phyloP scores from a whole-genome alignment of 164 flowering plant species.

The Amborella trichopoda region DNA sequence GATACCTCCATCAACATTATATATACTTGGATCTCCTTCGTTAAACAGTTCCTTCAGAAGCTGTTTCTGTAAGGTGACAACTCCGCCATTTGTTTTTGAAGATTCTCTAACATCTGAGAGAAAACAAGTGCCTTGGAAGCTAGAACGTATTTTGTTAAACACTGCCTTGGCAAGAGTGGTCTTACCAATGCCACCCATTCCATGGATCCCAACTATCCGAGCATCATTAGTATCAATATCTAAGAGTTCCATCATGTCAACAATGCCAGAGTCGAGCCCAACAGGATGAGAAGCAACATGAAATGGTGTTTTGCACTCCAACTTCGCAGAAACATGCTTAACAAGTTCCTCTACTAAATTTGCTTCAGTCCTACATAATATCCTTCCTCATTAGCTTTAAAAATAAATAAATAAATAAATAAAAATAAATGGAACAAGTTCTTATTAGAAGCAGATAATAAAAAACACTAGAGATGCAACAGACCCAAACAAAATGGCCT shows the following conservation, averaged over 20 bases:
- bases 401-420: too few species aligned
- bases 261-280: background rate
- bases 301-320: background rate
- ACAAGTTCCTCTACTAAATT: too few species aligned
- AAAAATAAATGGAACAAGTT: too few species aligned
- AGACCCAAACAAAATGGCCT: too few species aligned
- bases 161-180: background rate
- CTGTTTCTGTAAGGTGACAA: background rate
- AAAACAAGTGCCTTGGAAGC: background rate
- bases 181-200: background rate
- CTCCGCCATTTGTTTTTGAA: background rate
- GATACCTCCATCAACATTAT: background rate
- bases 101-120: background rate
- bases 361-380: too few species aligned
- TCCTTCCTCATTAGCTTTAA: too few species aligned
- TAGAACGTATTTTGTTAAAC: background rate
- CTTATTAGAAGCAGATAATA: too few species aligned
- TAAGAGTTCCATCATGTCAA: background rate
- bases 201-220: background rate
- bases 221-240: background rate
- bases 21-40: background rate
- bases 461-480: too few species aligned
- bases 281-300: background rate
- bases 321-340: too few species aligned
- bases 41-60: background rate